Percentiles rank a stretch among this genome's conserved stretches.
phyloP scores from a whole-genome alignment of 805 yeast species.

The Hermanozyma aechmeae region DNA sequence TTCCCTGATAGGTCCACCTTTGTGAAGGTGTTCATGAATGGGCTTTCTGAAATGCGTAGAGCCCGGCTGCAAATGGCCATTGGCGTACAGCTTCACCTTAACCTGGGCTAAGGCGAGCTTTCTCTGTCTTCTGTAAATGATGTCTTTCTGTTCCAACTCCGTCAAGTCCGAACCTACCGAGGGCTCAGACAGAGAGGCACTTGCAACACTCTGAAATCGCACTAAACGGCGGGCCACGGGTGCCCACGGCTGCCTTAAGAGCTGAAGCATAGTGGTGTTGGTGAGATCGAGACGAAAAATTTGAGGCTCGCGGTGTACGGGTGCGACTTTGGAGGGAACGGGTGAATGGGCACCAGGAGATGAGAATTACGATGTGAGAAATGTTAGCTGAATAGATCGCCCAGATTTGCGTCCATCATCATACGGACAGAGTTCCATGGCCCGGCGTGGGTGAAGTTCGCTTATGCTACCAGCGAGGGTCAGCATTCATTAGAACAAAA shows the following conservation, averaged over 20 bases:
- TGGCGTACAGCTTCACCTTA: constrained; percentile 65
- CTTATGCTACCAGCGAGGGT: too few relatives aligned
- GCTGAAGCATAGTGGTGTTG: constrained; percentile 11
- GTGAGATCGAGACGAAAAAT: too few relatives aligned
- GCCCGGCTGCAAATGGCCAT: constrained; percentile 69
- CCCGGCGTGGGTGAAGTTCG: too few relatives aligned
- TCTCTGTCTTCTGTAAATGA: constrained; percentile 58
- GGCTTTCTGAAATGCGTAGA: constrained; percentile 85
- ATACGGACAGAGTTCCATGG: too few relatives aligned
- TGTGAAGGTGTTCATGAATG: constrained; percentile 75
- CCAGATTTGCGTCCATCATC: too few relatives aligned
- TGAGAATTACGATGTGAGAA: too few relatives aligned
- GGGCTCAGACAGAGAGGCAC: constrained; percentile 1
- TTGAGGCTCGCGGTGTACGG: too few relatives aligned
- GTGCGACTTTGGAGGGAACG: too few relatives aligned
- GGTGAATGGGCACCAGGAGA: too few relatives aligned
- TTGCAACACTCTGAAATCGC: constrained; percentile 9
- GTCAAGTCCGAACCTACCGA: constrained; percentile 56
- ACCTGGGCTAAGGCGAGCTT: constrained; percentile 64
- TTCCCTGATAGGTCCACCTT: constrained; percentile 70
- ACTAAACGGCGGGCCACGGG: constrained; percentile 4
- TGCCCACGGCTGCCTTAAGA: constrained; percentile 8
- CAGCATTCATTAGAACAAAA: too few relatives aligned
- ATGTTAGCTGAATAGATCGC: too few relatives aligned
- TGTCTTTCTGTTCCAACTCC: constrained; percentile 74